Percentiles rank a stretch among this genome's conserved stretches.
phyloP scores from a whole-genome alignment of 768 basidiomycete species.

The Xanthoconium purpureum region DNA sequence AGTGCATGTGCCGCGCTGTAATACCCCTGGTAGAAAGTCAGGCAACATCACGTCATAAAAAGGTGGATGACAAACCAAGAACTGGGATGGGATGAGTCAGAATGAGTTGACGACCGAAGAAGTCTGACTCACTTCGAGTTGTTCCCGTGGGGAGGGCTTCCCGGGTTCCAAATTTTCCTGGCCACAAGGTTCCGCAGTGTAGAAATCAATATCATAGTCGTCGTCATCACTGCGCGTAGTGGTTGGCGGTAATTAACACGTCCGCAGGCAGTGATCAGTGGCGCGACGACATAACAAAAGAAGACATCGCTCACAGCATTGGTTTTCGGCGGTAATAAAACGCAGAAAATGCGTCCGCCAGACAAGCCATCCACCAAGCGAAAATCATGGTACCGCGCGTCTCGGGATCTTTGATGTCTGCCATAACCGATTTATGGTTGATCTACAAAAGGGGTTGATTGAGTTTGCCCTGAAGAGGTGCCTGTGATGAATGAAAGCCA shows the following conservation, averaged over 20 bases:
- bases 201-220: constrained; percentile 88
- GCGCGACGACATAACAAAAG: background rate
- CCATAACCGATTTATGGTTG: constrained; percentile 79
- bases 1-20: constrained; percentile 79
- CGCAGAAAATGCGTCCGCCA: constrained; percentile 79
- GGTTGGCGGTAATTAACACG: constrained; percentile 24
- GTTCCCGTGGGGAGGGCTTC: constrained; percentile 68
- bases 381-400: constrained; percentile 83
- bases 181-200: constrained; percentile 63
- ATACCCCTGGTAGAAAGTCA: constrained; percentile 57
- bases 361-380: constrained; percentile 91
- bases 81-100: constrained; percentile 38
- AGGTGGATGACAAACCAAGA: constrained; percentile 52
- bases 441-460: constrained; percentile 45
- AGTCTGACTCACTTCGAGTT: constrained; percentile 60
- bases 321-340: constrained; percentile 86
- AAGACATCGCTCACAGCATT: constrained; percentile 47
- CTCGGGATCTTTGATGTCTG: constrained; percentile 69
- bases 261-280: constrained; percentile 6
- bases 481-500: constrained; percentile 18
- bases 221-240: constrained; percentile 60
- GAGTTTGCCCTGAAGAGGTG: background rate
- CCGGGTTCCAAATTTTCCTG: constrained; percentile 47
- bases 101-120: background rate
- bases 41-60: background rate